Percentiles rank a stretch among this genome's conserved stretches.
These are phyloP conservation scores for Barnettozyma sucrosica DNA, from an alignment of 805 yeast species.

Conservation along the genomic window DNA sequence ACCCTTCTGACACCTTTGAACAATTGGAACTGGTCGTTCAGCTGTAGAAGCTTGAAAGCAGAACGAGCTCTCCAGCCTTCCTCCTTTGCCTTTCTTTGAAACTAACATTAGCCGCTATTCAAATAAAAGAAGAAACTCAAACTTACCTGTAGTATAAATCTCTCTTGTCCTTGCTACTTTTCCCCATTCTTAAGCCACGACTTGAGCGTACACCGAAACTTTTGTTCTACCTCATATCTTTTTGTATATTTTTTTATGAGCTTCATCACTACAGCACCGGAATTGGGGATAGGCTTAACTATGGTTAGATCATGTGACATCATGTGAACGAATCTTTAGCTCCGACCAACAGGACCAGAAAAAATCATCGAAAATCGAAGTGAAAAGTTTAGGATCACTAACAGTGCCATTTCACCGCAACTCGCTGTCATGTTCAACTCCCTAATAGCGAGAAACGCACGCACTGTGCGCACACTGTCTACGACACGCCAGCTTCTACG, in stretches of 20 bases:
- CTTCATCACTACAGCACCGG: background rate
- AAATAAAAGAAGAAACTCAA: background rate
- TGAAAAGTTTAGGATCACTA: slow-evolving; percentile 1
- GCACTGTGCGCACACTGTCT: slow-evolving; percentile 11
- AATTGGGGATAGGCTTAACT: background rate
- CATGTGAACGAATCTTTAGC: background rate
- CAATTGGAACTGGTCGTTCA: slow-evolving; percentile 85
- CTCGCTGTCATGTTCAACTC: background rate
- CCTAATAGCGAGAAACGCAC: slow-evolving; percentile 4
- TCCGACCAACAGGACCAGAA: background rate
- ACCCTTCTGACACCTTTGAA: slow-evolving; percentile 67
- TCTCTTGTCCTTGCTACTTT: slow-evolving; percentile 89
- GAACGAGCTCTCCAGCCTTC: slow-evolving; percentile 98
- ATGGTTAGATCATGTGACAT: background rate
- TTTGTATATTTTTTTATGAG: background rate
- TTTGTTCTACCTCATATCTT: background rate
- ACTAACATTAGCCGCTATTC: slow-evolving; percentile 8
- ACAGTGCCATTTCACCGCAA: slow-evolving; percentile 3
- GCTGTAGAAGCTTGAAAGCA: slow-evolving; percentile 87
- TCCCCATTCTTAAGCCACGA: slow-evolving; percentile 59
- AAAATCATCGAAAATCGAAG: slow-evolving; percentile 1
- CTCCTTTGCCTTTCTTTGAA: slow-evolving; percentile 79
- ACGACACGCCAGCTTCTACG: slow-evolving; percentile 6
- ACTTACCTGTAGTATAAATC: slow-evolving; percentile 66
- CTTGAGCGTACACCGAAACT: background rate